Evolutionary conservation across 345 rosid species (phyloP).

Genomic region (Acer campestre): DNA sequence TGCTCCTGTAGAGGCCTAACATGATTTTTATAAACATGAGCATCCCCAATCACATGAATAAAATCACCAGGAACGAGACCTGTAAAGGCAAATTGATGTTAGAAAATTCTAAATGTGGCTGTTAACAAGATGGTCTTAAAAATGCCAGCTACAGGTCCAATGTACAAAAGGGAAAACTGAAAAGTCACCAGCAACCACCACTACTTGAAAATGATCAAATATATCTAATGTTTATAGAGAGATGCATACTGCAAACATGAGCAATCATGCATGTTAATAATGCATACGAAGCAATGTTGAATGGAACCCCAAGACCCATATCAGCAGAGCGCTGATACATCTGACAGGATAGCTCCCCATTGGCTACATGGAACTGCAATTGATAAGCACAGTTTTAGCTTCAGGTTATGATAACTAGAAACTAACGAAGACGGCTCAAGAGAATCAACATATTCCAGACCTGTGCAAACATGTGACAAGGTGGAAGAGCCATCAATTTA

Average conservation of each 20-base stretch:
- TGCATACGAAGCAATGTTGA: slow-evolving; percentile 48
- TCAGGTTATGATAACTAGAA: background rate
- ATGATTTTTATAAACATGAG: slow-evolving; percentile 40
- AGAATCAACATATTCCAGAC: slow-evolving; percentile 15
- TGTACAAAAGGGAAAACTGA: no score
- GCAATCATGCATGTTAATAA: slow-evolving; percentile 47
- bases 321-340: slow-evolving; percentile 50
- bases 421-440: background rate
- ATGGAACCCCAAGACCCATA: slow-evolving; percentile 44
- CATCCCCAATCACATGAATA: slow-evolving; percentile 43
- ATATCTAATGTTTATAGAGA: background rate
- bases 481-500: slow-evolving; percentile 42
- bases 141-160: no score
- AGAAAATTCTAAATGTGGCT: no score
- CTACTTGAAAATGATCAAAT: background rate
- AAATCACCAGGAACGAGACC: slow-evolving; percentile 49
- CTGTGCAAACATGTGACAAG: slow-evolving; percentile 48
- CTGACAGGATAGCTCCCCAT: slow-evolving; percentile 48
- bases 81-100: slow-evolving; percentile 16
- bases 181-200: background rate
- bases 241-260: slow-evolving; percentile 46
- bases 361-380: slow-evolving; percentile 49
- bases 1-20: slow-evolving; percentile 42
- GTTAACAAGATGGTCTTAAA: no score
- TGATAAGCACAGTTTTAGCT: background rate